Conservation (phyloP, 2,329 filamentous ascomycete genomes). For the Dothiorella sarmentorum region DNA sequence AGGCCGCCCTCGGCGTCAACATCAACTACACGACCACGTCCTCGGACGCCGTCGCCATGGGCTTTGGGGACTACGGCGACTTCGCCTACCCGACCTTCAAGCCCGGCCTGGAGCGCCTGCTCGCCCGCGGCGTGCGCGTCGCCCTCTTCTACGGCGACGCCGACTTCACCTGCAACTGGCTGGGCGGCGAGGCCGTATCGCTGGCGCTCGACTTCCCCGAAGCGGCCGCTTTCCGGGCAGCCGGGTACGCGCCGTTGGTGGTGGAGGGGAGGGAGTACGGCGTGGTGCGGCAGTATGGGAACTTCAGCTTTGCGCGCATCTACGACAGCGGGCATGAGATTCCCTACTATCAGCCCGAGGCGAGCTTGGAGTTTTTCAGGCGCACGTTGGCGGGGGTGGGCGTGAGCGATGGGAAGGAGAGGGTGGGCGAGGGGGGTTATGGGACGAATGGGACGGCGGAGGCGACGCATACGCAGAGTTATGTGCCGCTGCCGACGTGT, state of each 20-base stretch:
- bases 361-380: constrained; percentile 11
- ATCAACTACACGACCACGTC: constrained; percentile 49
- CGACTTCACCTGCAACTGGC: constrained; percentile 57
- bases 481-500: constrained; percentile 13
- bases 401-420: not conserved
- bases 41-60: constrained; percentile 43
- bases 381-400: not conserved
- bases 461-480: constrained; percentile 9
- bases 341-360: constrained; percentile 41
- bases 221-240: constrained; percentile 53
- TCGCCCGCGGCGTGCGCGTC: constrained; percentile 56
- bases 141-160: constrained; percentile 57
- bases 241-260: constrained; percentile 68
- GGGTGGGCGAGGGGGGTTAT: not conserved
- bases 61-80: constrained; percentile 47
- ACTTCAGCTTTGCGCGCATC: constrained; percentile 52
- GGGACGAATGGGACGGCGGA: constrained; percentile 8
- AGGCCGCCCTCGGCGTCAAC: constrained; percentile 43
- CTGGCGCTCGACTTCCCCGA: constrained; percentile 45
- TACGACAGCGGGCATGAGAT: constrained; percentile 54
- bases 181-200: constrained; percentile 71
- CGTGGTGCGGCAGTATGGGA: constrained; percentile 71
- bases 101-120: constrained; percentile 48
- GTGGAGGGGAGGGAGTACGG: constrained; percentile 61
- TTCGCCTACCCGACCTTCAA: constrained; percentile 45